Evolutionary conservation across 2,329 filamentous ascomycete species (phyloP), one percentile per base, ranked within the genome.

Genomic region (Setomelanomma holmii): DNA sequence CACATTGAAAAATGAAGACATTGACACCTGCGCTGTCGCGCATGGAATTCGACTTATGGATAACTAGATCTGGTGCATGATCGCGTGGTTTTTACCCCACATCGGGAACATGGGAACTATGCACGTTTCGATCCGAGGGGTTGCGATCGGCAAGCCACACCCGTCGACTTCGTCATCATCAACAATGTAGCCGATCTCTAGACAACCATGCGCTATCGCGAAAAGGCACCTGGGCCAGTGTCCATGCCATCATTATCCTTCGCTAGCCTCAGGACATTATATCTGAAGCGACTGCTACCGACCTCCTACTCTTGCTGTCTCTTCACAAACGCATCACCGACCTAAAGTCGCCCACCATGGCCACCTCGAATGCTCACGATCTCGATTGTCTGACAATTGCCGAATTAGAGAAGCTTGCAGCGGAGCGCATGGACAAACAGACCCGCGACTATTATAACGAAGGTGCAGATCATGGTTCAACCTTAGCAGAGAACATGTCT

Each of bases 361-460:
- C 63, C 14, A 49, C 52, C 35, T 53, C 56, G 36, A 60, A 57
- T 24, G 48, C 49, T 2, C 58, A 51, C 21, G 61, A 70, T 16
- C 56, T 68, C 47, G 61, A 69, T 14, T 70, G 67, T 46, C 55
- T 69, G 1, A 70, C 60, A 3, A 69, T 70, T 20, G 41, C 45
- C 8, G 67, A 70, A 19, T 55, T 70, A 14, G 60, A 68, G 40
- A 55, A 56, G 17, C 58, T 65, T 4, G 66, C 67, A 4, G 58
- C 58, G 1, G 55, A 69, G 35, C 63, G 63, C 44, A 70, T 70
- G 67, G 63, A 67, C 57, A 70, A 69, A 46, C 66, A 68, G 34
- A 67, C 64, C 10, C 64, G 64, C 44, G 64, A 69, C 42, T 68
- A 67, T 40, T 68, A 66, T 50, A 69, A 68, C 17, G 59, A 61